Percentiles rank a stretch among this genome's conserved stretches.
These are phyloP conservation scores for Suhomyces bolitotheri DNA, from an alignment of 1,139 yeast species.

Conservation along the genomic window DNA sequence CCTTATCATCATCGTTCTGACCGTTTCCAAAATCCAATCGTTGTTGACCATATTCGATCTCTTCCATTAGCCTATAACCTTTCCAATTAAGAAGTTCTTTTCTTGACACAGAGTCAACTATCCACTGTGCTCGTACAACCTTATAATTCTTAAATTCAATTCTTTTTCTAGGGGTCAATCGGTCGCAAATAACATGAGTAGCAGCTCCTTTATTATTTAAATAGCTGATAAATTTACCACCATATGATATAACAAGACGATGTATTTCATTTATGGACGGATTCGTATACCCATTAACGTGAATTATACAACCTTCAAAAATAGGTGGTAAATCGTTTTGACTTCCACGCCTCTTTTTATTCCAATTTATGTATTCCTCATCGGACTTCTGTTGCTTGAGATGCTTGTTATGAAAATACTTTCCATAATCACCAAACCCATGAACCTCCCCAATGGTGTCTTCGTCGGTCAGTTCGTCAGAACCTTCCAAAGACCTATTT, in stretches of 20 bases:
- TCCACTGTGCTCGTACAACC: constrained; percentile 85
- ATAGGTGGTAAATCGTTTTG: constrained; percentile 33
- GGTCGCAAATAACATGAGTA: constrained; percentile 82
- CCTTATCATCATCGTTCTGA: background rate
- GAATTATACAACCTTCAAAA: constrained; percentile 63
- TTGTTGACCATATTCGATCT: constrained; percentile 52
- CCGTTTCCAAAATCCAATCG: constrained; percentile 28
- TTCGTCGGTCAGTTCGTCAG: constrained; percentile 17
- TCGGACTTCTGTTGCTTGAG: constrained; percentile 71
- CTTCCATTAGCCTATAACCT: constrained; percentile 56
- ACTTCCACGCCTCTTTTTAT: constrained; percentile 36
- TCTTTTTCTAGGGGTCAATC: constrained; percentile 74
- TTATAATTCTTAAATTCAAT: constrained; percentile 63
- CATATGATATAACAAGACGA: constrained; percentile 68
- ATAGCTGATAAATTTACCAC: constrained; percentile 75
- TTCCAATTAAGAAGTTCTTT: constrained; percentile 64
- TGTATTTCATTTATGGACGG: constrained; percentile 78
- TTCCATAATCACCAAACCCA: constrained; percentile 67
- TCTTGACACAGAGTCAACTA: constrained; percentile 58
- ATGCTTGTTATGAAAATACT: constrained; percentile 68
- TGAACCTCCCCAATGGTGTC: constrained; percentile 35
- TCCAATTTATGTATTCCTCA: constrained; percentile 51
- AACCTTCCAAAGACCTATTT: constrained; percentile 1
- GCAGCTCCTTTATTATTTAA: constrained; percentile 69
- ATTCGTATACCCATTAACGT: constrained; percentile 82